Evolutionary conservation across 2,329 filamentous ascomycete genomes (phyloP).

Genomic region (Calycina herbarum): DNA sequence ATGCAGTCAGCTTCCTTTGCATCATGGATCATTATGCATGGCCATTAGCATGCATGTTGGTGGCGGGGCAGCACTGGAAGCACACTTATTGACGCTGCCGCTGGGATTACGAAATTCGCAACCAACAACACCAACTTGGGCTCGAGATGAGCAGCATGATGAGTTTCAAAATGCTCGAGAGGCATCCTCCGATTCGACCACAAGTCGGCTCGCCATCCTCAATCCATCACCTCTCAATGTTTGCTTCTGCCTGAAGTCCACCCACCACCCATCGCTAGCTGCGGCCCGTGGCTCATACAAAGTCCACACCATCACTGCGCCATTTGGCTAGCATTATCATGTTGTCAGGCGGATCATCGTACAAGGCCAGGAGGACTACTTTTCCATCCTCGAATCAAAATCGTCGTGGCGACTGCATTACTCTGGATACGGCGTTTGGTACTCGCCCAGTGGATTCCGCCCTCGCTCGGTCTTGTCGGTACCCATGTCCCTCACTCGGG

Average conservation of each 20-base stretch:
- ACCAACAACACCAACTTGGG: conserved; percentile 1
- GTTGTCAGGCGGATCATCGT: conserved; percentile 9
- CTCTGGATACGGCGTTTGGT: background rate
- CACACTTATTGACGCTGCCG: background rate
- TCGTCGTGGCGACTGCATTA: conserved; percentile 1
- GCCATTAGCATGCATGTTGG: background rate
- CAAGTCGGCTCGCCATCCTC: background rate
- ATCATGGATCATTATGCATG: background rate
- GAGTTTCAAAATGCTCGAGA: background rate
- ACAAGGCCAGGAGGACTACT: background rate
- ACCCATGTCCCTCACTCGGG: background rate
- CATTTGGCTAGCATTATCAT: background rate
- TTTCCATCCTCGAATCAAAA: background rate
- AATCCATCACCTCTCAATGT: conserved; percentile 3
- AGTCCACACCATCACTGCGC: conserved; percentile 3
- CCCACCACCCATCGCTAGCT: background rate
- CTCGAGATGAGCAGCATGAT: background rate
- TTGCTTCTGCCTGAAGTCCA: conserved; percentile 12
- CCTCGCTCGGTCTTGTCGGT: background rate
- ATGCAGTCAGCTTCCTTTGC: background rate
- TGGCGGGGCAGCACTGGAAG: background rate
- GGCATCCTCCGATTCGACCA: background rate
- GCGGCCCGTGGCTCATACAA: background rate
- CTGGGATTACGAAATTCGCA: background rate
- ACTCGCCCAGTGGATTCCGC: conserved; percentile 4